Base-by-base conservation (phyloP, 768 basidiomycete species). In the Cyclocybe aegerita region DNA sequence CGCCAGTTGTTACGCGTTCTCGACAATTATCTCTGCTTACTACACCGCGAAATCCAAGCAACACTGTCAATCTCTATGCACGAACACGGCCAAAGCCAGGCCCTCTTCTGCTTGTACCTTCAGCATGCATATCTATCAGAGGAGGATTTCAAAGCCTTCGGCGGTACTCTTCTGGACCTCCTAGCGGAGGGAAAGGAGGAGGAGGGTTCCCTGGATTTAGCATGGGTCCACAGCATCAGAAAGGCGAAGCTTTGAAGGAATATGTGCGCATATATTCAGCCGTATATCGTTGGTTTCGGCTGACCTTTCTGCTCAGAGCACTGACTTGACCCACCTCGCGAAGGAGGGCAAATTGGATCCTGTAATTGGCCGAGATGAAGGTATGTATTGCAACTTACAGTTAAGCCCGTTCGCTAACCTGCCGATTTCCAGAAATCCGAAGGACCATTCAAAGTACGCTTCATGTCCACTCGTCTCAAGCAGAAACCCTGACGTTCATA, bases 221-320 rank as follows among this genome's bases (percentile, higher is more conserved):
- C 54, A 60, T 86, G 23, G 77, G 80, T 23, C 80, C 74, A 17
- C 83, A 85, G 56, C 79, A 81, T 42, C 74, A 86, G 69, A 93
- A 93, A 61, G 92, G 93, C 3, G 89, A 91, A 8, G 88, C 90
- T 0, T 67, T 96, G 64, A 90, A 91, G 60, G 88, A 93, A 81
- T 92, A 78, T 52, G 75, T 71, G 52, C 45, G 75, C 65, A 11
- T n/a, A 9, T 16, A 30, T 45, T 32, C 17, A 6, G 0, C 23
- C 40, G 37, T 35, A 47, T 16, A 35, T 17, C 40, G 39, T 33
- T 33, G 17, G 10, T 5, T 31, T 32, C 11, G 15, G 9, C 11
- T 16, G 39, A 31, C 11, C 6, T 47, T 29, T 7, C 32, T 23
- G 17, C 34, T 3, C 51, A 92, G 90, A 90, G 89, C 55, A 74